phyloP scores from a whole-genome alignment of 2,329 filamentous ascomycete genomes.

The Botrytis medusae region DNA sequence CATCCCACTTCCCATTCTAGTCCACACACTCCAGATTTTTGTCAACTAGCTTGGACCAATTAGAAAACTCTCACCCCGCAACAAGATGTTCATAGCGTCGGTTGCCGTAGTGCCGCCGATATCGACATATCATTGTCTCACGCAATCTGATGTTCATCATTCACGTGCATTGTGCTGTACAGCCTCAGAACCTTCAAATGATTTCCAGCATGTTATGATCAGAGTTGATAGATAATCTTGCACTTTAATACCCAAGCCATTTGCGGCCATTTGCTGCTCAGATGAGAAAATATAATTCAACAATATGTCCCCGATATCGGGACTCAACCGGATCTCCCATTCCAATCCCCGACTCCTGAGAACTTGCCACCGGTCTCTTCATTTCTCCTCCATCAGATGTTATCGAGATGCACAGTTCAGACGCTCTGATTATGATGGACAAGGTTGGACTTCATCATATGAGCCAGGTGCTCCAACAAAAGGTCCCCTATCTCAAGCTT shows the following conservation, averaged over 20 bases:
- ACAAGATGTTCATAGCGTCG: background rate
- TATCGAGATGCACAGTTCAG: constrained; percentile 35
- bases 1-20: constrained; percentile 3
- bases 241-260: background rate
- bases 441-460: constrained; percentile 61
- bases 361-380: constrained; percentile 2
- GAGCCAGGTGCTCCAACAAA: constrained; percentile 60
- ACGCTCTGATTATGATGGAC: constrained; percentile 57
- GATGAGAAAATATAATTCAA: constrained; percentile 15
- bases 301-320: constrained; percentile 21
- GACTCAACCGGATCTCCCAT: constrained; percentile 10
- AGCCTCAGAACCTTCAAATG: background rate
- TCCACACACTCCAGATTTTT: constrained; percentile 9
- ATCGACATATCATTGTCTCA: background rate
- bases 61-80: constrained; percentile 11
- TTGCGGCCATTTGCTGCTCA: background rate
- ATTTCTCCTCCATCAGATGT: background rate
- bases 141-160: background rate
- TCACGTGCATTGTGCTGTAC: constrained; percentile 1
- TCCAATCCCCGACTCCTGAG: constrained; percentile 25
- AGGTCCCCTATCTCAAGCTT: constrained; percentile 55
- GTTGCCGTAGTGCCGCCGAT: background rate
- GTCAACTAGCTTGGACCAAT: constrained; percentile 5
- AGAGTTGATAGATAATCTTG: background rate
- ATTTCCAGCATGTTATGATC: background rate